These are phyloP conservation scores for Ascobolus immersus DNA, from an alignment of 495 filamentous ascomycete genomes.

Conservation along the genomic window DNA sequence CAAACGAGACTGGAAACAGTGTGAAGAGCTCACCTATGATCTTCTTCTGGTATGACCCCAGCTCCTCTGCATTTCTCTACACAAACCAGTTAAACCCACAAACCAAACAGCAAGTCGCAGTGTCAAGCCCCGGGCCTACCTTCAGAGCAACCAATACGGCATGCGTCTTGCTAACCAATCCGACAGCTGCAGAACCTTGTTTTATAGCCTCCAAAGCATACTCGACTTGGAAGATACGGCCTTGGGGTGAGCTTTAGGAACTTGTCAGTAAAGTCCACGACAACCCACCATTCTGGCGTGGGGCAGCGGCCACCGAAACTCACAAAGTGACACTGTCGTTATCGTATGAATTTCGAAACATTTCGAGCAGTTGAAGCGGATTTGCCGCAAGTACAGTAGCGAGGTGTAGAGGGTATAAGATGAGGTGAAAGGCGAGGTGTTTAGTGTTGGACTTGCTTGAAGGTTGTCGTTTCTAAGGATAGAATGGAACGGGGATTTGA, in stretches of 20 bases:
- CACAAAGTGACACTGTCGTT: constrained; percentile 99
- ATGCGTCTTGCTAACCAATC: constrained; percentile 91
- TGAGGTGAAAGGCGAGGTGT: constrained; percentile 10
- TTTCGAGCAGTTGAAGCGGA: constrained; percentile 31
- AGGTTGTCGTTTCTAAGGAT: too few relatives aligned
- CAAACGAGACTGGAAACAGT: not conserved
- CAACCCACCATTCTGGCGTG: too few relatives aligned
- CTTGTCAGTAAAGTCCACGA: constrained; percentile 7
- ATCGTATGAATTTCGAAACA: constrained; percentile 99
- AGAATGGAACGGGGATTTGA: too few relatives aligned
- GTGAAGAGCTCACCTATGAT: constrained; percentile 36
- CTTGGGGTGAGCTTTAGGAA: constrained; percentile 66
- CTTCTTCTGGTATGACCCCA: constrained; percentile 99
- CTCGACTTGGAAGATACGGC: constrained; percentile 97
- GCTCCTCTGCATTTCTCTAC: constrained; percentile 93
- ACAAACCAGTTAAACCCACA: constrained; percentile 2
- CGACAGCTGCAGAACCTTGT: constrained; percentile 94
- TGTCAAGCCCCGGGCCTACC: constrained; percentile 27
- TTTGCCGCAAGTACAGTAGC: constrained; percentile 9
- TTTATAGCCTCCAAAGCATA: constrained; percentile 98
- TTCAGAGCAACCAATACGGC: constrained; percentile 87
- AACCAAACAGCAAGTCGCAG: not conserved
- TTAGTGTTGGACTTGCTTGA: not conserved
- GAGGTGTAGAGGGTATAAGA: constrained; percentile 6
- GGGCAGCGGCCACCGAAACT: too few relatives aligned